A percentile compares a stretch with the other conserved stretches of the same genome.
These are phyloP conservation scores for Candida freyschussii DNA, from an alignment of 1,139 yeast species.

Conservation along the genomic window DNA sequence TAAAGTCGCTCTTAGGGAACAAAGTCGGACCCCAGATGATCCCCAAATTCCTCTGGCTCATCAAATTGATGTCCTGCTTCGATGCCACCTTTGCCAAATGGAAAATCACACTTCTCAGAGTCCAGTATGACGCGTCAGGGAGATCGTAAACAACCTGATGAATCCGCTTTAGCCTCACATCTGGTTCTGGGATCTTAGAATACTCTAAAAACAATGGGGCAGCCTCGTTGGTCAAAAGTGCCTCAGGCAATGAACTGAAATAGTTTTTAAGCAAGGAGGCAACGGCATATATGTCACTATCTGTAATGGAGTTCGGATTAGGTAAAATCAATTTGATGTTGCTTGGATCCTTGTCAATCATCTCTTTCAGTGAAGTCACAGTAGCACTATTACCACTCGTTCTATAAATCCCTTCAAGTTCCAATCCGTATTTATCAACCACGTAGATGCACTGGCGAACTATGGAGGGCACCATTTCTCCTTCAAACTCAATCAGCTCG, in stretches of 20 bases:
- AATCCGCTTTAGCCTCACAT: slow-evolving; percentile 61
- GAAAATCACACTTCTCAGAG: slow-evolving; percentile 76
- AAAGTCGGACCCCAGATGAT: slow-evolving; percentile 90
- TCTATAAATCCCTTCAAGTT: slow-evolving; percentile 85
- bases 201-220: slow-evolving; percentile 64
- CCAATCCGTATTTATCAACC: slow-evolving; percentile 76
- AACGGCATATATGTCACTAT: slow-evolving; percentile 69
- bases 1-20: slow-evolving; percentile 53
- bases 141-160: slow-evolving; percentile 85
- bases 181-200: slow-evolving; percentile 59
- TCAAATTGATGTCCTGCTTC: slow-evolving; percentile 61
- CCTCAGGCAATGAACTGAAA: slow-evolving; percentile 66
- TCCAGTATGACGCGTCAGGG: slow-evolving; percentile 94
- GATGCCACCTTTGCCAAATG: slow-evolving; percentile 75
- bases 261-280: slow-evolving; percentile 69
- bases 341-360: slow-evolving; percentile 75
- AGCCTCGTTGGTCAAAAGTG: slow-evolving; percentile 55
- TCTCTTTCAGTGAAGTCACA: slow-evolving; percentile 64
- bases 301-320: slow-evolving; percentile 43
- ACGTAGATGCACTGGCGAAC: slow-evolving; percentile 87
- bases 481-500: slow-evolving; percentile 71
- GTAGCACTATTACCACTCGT: slow-evolving; percentile 75
- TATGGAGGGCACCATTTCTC: slow-evolving; percentile 86
- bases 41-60: slow-evolving; percentile 80
- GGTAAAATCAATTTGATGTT: slow-evolving; percentile 54